Conservation (phyloP, 192 early-diverging fungal genomes). For the Chytriomyces sp. region DNA sequence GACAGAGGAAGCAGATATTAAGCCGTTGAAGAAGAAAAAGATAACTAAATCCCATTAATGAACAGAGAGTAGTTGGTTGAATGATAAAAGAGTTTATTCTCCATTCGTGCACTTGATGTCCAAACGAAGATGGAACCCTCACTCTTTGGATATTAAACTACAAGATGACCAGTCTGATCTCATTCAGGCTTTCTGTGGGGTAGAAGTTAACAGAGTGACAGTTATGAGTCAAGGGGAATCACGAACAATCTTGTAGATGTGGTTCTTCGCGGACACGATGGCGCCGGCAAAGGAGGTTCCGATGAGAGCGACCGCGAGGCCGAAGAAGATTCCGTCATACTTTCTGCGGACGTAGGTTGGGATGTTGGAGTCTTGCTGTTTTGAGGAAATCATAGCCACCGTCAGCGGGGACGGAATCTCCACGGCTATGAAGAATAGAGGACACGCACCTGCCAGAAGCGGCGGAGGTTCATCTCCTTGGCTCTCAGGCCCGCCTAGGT, state of each 20-base stretch:
- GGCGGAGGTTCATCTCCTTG: slow-evolving; percentile 20
- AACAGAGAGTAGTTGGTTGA: no score
- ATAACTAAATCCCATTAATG: background rate
- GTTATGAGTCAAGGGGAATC: background rate
- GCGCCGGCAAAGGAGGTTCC: background rate
- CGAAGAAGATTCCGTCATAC: slow-evolving; percentile 28
- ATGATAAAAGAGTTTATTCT: no score
- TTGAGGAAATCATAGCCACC: background rate
- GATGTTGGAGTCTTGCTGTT: slow-evolving; percentile 32
- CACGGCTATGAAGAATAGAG: no score
- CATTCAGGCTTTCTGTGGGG: no score
- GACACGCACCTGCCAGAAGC: slow-evolving; percentile 30
- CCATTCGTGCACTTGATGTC: no score
- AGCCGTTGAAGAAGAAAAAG: background rate
- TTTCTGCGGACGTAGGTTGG: slow-evolving; percentile 32
- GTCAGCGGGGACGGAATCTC: background rate
- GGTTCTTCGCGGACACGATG: background rate
- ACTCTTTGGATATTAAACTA: no score
- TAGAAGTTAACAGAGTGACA: no score
- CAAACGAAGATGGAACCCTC: no score
- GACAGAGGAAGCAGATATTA: background rate
- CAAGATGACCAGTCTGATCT: no score
- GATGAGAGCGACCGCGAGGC: background rate
- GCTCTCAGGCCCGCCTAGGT: slow-evolving; percentile 20
- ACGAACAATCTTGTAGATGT: slow-evolving; percentile 4